Percentiles rank a stretch among this genome's conserved stretches.
Evolutionary conservation across 805 yeast species (phyloP).

Genomic region (Ogataea parapolymorpha): DNA sequence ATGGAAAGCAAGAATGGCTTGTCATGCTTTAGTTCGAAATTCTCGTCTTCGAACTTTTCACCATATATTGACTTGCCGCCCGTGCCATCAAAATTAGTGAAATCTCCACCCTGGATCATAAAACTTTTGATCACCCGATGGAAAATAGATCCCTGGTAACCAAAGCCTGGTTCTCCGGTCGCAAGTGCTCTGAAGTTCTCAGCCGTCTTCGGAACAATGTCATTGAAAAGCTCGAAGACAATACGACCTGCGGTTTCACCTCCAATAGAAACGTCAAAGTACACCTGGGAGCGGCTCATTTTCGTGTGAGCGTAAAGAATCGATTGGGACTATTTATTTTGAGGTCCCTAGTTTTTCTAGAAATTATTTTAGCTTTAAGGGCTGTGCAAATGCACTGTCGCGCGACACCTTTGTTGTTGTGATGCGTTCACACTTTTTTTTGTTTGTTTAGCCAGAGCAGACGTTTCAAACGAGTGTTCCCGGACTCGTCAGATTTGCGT

Average conservation of each 20-base stretch:
- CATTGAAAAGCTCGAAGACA: constrained; percentile 61
- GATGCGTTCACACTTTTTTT: constrained; percentile 5
- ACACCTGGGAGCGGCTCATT: constrained; percentile 50
- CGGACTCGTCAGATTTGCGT: constrained; percentile 10
- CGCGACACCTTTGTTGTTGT: neutral
- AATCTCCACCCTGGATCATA: constrained; percentile 96
- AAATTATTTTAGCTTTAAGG: constrained; percentile 2
- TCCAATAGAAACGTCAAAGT: constrained; percentile 75
- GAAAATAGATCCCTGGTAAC: constrained; percentile 84
- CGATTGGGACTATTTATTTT: constrained; percentile 1
- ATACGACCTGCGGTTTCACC: constrained; percentile 69
- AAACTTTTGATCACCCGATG: constrained; percentile 87
- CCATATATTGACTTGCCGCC: constrained; percentile 86
- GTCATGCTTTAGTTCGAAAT: constrained; percentile 71
- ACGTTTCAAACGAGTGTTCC: constrained; percentile 17
- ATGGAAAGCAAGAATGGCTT: constrained; percentile 86
- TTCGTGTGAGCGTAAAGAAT: neutral
- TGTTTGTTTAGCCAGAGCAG: constrained; percentile 16
- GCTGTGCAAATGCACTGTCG: neutral
- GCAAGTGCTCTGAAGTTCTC: constrained; percentile 87
- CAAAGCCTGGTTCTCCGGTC: constrained; percentile 81
- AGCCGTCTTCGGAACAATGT: constrained; percentile 77
- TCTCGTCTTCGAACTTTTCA: constrained; percentile 87
- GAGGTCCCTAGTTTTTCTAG: constrained; percentile 4
- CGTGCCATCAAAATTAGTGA: constrained; percentile 67